Base-by-base conservation (phyloP, 495 filamentous ascomycete species). In the Chaetomium fimeti region DNA sequence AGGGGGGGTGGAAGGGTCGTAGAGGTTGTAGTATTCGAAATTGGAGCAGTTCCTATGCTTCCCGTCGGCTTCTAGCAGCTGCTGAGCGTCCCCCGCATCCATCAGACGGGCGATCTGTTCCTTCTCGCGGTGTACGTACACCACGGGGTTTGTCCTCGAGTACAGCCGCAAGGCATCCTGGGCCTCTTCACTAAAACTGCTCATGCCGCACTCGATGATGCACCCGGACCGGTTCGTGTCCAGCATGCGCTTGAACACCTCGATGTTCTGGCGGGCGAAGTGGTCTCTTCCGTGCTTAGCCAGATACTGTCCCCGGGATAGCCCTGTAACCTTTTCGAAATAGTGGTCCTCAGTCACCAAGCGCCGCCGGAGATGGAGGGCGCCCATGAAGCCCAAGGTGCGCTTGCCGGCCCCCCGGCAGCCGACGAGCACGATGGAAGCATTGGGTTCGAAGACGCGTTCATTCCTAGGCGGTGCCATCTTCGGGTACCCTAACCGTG, bases 21-120 rank as follows among this genome's bases (percentile, higher is more conserved):
- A 85, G 47, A 91, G 72, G 67, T 94, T 94, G 77, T 88, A 92
- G 69, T 88, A 92, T 71, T 92, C 90, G 43, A 89, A 84, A 69
- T 92, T 92, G 9, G 89, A 89, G 74, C 89, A 92, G 18, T 77
- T 78, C 58, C 87, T 79, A 72, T 89, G 82, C 55, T 77, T 72
- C 25, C 83, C 76, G 70, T 81, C 79, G 24, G 71, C 87, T 75
- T 70, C 78, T 69, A 71, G 83, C 70, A 74, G 80, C 75, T 65
- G 88, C 67, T 65, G 85, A 68, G 66, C 81, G 42, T 89, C 83
- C 25, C 81, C 78, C 18, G 86, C 72, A 11, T 86, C 81, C n/a
- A 92, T 74, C 36, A 90, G 74, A n/a, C 77, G 76, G 43, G 84
- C 82, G 43, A 93, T 85, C 52, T 85, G 84, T 57, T 85, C 79